Percentiles rank a stretch among this genome's conserved stretches.
Evolutionary conservation across 192 early-diverging fungal genomes (phyloP).

Genomic region (Spizellomyces sp.): DNA sequence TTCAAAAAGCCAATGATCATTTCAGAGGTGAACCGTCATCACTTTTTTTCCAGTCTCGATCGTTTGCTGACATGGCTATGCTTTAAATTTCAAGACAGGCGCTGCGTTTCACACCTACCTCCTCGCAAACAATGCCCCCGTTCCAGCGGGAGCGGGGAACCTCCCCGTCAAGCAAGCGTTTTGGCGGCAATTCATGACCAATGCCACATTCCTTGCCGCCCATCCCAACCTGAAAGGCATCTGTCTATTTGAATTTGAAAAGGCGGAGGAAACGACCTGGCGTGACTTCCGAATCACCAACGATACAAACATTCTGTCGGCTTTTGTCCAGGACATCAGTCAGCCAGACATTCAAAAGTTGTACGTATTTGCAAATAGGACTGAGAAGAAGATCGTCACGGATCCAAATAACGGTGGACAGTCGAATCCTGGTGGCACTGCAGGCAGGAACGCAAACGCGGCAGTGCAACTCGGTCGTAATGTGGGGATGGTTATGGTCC

Average conservation of each 20-base stretch:
- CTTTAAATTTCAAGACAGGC: conserved; percentile 20
- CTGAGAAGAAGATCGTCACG: no score
- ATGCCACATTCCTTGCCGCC: conserved; percentile 16
- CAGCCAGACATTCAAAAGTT: neutral
- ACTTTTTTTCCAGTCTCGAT: neutral
- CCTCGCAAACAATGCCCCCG: neutral
- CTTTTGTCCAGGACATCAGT: conserved; percentile 30
- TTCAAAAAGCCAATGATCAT: conserved; percentile 38
- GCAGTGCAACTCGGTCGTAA: no score
- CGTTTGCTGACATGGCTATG: no score
- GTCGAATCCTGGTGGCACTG: no score
- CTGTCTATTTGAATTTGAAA: conserved; percentile 40
- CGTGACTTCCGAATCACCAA: conserved; percentile 36
- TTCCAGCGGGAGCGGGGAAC: conserved; percentile 35
- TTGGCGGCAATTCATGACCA: conserved; percentile 39
- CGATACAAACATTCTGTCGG: conserved; percentile 14
- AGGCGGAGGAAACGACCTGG: conserved; percentile 26
- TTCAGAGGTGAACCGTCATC: conserved; percentile 18
- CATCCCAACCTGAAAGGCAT: conserved; percentile 41
- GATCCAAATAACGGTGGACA: no score
- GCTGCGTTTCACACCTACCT: conserved; percentile 35
- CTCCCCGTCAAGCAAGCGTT: conserved; percentile 40
- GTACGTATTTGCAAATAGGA: conserved; percentile 1
- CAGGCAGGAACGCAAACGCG: no score
- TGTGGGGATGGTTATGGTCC: no score